These are phyloP conservation scores for Chytridiales sp. DNA, from an alignment of 371 early-diverging fungal genomes.

Conservation along the genomic window DNA sequence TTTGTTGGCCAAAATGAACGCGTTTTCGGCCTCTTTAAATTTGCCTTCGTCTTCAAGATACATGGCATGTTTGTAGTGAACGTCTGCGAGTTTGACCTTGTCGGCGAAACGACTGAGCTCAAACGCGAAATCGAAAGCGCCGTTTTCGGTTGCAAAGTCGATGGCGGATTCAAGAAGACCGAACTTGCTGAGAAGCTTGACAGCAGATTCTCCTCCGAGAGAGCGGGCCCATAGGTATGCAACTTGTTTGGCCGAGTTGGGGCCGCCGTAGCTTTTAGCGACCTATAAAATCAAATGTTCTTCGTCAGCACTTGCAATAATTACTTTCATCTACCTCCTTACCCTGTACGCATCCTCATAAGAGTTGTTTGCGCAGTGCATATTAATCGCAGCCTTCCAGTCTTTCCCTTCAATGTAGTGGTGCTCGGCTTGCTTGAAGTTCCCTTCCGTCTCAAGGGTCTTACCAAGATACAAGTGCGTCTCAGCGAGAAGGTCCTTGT, in stretches of 20 bases:
- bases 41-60: slow-evolving; percentile 59
- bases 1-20: slow-evolving; percentile 55
- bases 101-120: slow-evolving; percentile 55
- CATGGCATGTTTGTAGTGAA: slow-evolving; percentile 61
- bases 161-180: slow-evolving; percentile 54
- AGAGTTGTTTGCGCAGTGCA: slow-evolving; percentile 57
- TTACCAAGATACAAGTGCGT: slow-evolving; percentile 57
- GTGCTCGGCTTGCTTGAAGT: slow-evolving; percentile 54
- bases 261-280: slow-evolving; percentile 54
- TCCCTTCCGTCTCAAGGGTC: slow-evolving; percentile 55
- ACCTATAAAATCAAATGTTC: slow-evolving; percentile 29
- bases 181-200: slow-evolving; percentile 58
- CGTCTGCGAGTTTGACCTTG: slow-evolving; percentile 53
- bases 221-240: slow-evolving; percentile 63
- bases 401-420: slow-evolving; percentile 57
- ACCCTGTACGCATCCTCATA: slow-evolving; percentile 61
- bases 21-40: slow-evolving; percentile 57
- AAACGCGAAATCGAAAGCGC: slow-evolving; percentile 63
- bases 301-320: not conserved
- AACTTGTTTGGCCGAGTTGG: slow-evolving; percentile 55
- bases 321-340: slow-evolving; percentile 8
- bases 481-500: slow-evolving; percentile 53
- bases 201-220: slow-evolving; percentile 58
- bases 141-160: slow-evolving; percentile 61
- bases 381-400: slow-evolving; percentile 60